Evolutionary conservation across 306 rosid genomes (phyloP).

Genomic region (Benincasa hispida): DNA sequence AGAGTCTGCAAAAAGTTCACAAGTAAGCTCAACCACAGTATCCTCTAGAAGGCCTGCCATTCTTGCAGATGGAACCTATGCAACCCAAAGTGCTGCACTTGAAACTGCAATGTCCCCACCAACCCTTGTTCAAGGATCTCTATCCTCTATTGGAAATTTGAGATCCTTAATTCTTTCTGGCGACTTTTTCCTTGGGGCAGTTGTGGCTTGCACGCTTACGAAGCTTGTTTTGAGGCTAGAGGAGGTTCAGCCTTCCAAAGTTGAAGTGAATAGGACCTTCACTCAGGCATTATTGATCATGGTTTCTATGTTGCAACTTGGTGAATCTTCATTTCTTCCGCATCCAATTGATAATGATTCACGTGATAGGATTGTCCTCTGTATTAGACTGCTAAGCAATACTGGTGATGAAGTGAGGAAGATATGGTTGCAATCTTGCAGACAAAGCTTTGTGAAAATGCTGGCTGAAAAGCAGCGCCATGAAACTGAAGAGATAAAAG

Average conservation of each 20-base stretch:
- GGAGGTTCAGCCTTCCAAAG: constrained; percentile 82
- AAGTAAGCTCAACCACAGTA: constrained; percentile 44
- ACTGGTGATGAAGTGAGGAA: constrained; percentile 63
- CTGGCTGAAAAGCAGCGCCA: constrained; percentile 84
- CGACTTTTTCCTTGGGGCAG: constrained; percentile 90
- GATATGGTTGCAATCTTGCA: constrained; percentile 84
- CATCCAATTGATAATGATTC: constrained; percentile 93
- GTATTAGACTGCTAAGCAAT: constrained; percentile 65
- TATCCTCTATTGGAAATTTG: constrained; percentile 72
- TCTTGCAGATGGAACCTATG: constrained; percentile 97
- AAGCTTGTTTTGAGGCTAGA: constrained; percentile 84
- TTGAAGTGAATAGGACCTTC: constrained; percentile 63
- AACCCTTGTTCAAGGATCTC: constrained; percentile 64
- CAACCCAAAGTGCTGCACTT: constrained; percentile 93
- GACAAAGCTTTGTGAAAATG: constrained; percentile 92
- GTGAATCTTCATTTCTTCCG: constrained; percentile 69
- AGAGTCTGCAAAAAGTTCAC: constrained; percentile 40
- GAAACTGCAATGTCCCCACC: constrained; percentile 91
- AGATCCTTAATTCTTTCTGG: constrained; percentile 86
- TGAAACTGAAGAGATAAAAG: constrained; percentile 77
- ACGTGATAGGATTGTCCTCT: constrained; percentile 68
- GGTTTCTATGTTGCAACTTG: constrained; percentile 88
- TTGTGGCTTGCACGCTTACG: constrained; percentile 72
- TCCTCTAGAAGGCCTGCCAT: constrained; percentile 93
- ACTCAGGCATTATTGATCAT: constrained; percentile 59